Conservation (phyloP, 495 filamentous ascomycete species). For the Penicillium diatomitis region DNA sequence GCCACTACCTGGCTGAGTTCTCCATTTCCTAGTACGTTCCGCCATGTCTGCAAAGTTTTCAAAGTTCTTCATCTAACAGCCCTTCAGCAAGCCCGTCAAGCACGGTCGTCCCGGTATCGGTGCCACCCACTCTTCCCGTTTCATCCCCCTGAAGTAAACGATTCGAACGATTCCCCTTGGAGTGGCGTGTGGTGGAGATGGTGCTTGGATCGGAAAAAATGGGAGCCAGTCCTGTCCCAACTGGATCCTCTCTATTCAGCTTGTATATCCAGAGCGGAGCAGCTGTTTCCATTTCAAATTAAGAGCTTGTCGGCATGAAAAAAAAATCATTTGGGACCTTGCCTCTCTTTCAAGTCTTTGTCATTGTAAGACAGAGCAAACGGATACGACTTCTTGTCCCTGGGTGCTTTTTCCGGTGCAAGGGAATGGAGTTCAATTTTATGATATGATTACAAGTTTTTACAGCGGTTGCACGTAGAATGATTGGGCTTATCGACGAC, state of each 20-base stretch:
- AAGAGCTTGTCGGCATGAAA: slow-evolving; percentile 40
- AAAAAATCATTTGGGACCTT: slow-evolving; percentile 12
- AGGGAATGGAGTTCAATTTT: slow-evolving; percentile 16
- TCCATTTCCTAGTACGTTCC: slow-evolving; percentile 93
- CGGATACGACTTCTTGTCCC: slow-evolving; percentile 7
- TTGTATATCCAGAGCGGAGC: slow-evolving; percentile 42
- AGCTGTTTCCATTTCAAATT: slow-evolving; percentile 42
- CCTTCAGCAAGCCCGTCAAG: slow-evolving; percentile 92
- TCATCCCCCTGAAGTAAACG: slow-evolving; percentile 97
- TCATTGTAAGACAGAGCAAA: slow-evolving; percentile 14
- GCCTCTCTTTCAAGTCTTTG: slow-evolving; percentile 7
- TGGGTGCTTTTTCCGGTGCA: slow-evolving; percentile 8
- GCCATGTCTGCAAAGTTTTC: slow-evolving; percentile 17
- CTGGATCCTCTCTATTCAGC: slow-evolving; percentile 34
- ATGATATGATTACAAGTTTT: slow-evolving; percentile 14
- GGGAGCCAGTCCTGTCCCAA: slow-evolving; percentile 24
- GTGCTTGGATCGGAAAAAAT: slow-evolving; percentile 33
- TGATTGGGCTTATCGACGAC: too few relatives aligned
- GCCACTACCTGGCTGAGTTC: slow-evolving; percentile 98
- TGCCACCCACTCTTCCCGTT: slow-evolving; percentile 99
- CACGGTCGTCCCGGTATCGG: slow-evolving; percentile 99
- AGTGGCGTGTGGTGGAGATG: slow-evolving; percentile 34
- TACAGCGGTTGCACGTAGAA: not conserved
- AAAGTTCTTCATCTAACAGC: slow-evolving; percentile 18
- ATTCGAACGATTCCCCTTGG: slow-evolving; percentile 35